Evolutionary conservation across 176 grass and related monocot genomes (phyloP).

Genomic region (Sorghum bicolor): DNA sequence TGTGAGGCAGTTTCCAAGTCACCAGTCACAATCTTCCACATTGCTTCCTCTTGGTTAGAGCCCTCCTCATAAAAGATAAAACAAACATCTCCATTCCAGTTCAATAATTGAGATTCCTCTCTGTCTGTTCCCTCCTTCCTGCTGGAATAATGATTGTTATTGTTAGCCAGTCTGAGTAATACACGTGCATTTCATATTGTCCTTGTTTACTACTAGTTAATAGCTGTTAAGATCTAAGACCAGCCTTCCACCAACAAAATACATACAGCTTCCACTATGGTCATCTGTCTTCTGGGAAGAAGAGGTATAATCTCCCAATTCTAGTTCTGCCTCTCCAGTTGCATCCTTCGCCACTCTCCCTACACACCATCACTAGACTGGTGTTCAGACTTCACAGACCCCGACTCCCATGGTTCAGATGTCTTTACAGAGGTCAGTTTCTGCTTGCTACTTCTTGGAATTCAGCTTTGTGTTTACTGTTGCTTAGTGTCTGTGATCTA

Average conservation of each 20-base stretch:
- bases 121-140: slow-evolving; percentile 21
- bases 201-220: slow-evolving; percentile 20
- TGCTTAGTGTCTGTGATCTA: slow-evolving; percentile 11
- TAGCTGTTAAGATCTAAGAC: slow-evolving; percentile 19
- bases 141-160: slow-evolving; percentile 21
- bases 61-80: slow-evolving; percentile 9
- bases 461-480: slow-evolving; percentile 11
- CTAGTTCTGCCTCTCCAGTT: slow-evolving; percentile 2
- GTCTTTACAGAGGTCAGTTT: slow-evolving; percentile 44
- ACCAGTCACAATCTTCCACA: slow-evolving; percentile 23
- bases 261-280: slow-evolving; percentile 7
- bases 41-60: slow-evolving; percentile 1
- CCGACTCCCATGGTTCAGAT: slow-evolving; percentile 23
- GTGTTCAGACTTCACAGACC: slow-evolving; percentile 12
- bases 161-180: slow-evolving; percentile 18
- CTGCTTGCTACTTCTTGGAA: slow-evolving; percentile 17
- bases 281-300: slow-evolving; percentile 12
- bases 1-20: slow-evolving; percentile 23
- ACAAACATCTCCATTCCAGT: slow-evolving; percentile 15
- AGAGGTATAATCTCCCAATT: neutral
- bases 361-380: neutral
- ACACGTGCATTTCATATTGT: slow-evolving; percentile 10
- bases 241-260: neutral
- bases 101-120: slow-evolving; percentile 43
- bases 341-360: slow-evolving; percentile 12